phyloP scores from a whole-genome alignment of 1,139 yeast species.

The Suhomyces bolitotheri region DNA sequence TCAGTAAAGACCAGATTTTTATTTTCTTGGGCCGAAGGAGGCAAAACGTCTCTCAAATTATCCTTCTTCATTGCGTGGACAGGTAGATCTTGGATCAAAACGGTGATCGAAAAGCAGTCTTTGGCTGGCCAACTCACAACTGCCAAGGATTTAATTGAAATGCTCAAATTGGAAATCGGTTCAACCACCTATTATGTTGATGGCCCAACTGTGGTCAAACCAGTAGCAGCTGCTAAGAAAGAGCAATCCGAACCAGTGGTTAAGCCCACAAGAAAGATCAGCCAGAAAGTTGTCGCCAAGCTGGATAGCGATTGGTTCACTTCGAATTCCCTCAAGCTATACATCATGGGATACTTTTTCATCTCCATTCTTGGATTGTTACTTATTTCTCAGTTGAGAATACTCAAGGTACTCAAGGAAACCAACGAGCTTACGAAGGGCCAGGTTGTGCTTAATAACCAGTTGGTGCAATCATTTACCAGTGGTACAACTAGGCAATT shows the following conservation, averaged over 20 bases:
- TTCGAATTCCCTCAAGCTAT: slow-evolving; percentile 6
- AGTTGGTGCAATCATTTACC: slow-evolving; percentile 17
- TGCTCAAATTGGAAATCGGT: slow-evolving; percentile 32
- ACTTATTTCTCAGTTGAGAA: slow-evolving; percentile 25
- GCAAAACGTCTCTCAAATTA: slow-evolving; percentile 41
- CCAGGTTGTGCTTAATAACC: slow-evolving; percentile 28
- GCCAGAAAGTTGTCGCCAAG: slow-evolving; percentile 1
- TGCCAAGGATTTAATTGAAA: slow-evolving; percentile 32
- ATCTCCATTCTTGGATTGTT: slow-evolving; percentile 25
- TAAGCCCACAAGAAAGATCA: background rate
- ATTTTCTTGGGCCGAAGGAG: slow-evolving; percentile 48
- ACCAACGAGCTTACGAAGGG: slow-evolving; percentile 28
- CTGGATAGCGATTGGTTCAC: slow-evolving; percentile 7
- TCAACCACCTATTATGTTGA: slow-evolving; percentile 24
- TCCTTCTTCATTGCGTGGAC: slow-evolving; percentile 55
- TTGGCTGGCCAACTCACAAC: slow-evolving; percentile 48
- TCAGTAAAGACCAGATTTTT: slow-evolving; percentile 51
- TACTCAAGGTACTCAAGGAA: slow-evolving; percentile 23
- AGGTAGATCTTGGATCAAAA: slow-evolving; percentile 57
- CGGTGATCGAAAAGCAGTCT: slow-evolving; percentile 54
- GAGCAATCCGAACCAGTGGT: background rate
- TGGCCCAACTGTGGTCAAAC: slow-evolving; percentile 20
- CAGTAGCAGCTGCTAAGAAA: background rate
- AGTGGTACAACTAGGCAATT: slow-evolving; percentile 1
- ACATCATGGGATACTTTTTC: slow-evolving; percentile 17